Base-by-base conservation (phyloP, 2,329 filamentous ascomycete species). In the Scortechinia acanthostroma region DNA sequence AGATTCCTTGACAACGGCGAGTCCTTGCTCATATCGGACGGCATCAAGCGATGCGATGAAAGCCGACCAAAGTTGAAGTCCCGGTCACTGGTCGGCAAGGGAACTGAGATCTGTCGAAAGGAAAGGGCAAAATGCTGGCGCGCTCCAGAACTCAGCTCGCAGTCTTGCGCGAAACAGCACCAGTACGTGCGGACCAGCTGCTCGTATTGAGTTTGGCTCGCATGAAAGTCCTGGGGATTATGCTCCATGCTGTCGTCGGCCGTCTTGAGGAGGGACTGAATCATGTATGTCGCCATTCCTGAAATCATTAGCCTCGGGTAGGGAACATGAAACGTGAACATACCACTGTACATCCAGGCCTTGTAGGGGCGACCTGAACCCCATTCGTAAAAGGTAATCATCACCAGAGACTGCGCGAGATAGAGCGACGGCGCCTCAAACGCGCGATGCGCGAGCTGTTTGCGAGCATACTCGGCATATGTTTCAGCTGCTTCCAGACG, bases 271-370 rank as follows among this genome's bases (percentile, higher is more conserved):
- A 63, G 52, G 1, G 58, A 61, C 44, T 63, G 60, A 14, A 63
- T 61, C 60, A 63, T 63, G 33, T 63, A 63, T 0, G 60, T 63
- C 4, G 60, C 60, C 60, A 63, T 63, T 15, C 60, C 59, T 62
- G 21, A 4, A 5, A 3, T 16, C 30, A 22, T 54, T n/a, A 53
- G 45, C 10, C 5, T 19, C 42, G 10, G 10, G n/a, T 30, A 10
- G 14, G 35, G 17, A 10, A 13, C 20, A 40, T 40, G 10, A 19
- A 19, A 40, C 17, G 35, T 10, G 20, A 40, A 40, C 35, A 17
- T 50, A 61, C 59, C 60, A 42, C 60, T 63, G 45, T 62, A 63
- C 60, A 63, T 63, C 60, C 60, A 63, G 2, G 60, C 60, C 37
- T 60, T 58, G 46, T 63, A 63, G 2, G 60, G 58, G 3, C 55